Conservation (phyloP, 2,329 filamentous ascomycete species). For the Monosporascus sp. region DNA sequence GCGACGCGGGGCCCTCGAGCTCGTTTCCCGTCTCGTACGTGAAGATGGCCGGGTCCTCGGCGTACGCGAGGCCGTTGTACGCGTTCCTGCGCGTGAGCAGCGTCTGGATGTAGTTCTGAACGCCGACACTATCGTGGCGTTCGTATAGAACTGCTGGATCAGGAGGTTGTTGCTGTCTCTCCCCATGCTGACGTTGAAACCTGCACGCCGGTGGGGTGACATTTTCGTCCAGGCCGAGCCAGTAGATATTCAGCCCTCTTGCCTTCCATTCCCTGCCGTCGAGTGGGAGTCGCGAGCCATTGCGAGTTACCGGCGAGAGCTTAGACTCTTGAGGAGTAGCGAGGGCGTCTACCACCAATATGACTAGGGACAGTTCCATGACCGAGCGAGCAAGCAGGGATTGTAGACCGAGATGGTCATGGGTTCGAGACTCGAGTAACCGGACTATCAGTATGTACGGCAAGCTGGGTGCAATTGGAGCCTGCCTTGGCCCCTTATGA, state of each 20-base stretch:
- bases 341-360: slow-evolving; percentile 9
- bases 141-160: slow-evolving; percentile 43
- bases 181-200: slow-evolving; percentile 35
- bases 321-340: slow-evolving; percentile 5
- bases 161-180: slow-evolving; percentile 31
- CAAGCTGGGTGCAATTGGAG: too few relatives aligned
- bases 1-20: slow-evolving; percentile 37
- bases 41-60: slow-evolving; percentile 45
- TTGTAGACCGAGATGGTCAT: not conserved
- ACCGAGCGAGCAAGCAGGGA: not conserved
- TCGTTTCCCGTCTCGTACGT: slow-evolving; percentile 47
- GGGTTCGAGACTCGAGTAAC: not conserved
- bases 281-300: slow-evolving; percentile 31
- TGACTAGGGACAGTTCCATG: slow-evolving; percentile 11
- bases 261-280: slow-evolving; percentile 37
- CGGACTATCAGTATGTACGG: too few relatives aligned
- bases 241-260: slow-evolving; percentile 45
- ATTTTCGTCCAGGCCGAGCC: slow-evolving; percentile 47
- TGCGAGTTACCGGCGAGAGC: slow-evolving; percentile 29
- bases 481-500: too few relatives aligned
- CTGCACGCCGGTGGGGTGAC: slow-evolving; percentile 39
- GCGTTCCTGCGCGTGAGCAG: slow-evolving; percentile 41
- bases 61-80: slow-evolving; percentile 41
- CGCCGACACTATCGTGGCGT: slow-evolving; percentile 33
- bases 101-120: slow-evolving; percentile 41